Conservation (phyloP, 768 basidiomycete genomes). For the Pleurotus eryngii region DNA sequence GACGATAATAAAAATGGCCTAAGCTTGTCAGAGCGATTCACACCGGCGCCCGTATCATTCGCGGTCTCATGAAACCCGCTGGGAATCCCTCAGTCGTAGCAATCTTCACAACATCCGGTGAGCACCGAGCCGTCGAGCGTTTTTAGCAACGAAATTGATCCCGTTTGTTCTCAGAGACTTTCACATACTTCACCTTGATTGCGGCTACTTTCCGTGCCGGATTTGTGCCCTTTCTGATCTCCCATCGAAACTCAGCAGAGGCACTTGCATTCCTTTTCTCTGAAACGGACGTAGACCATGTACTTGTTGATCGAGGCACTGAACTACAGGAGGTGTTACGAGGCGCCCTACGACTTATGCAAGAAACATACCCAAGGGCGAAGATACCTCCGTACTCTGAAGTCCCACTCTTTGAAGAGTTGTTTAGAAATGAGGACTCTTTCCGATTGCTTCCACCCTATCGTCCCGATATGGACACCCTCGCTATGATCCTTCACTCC, state of each 20-base stretch:
- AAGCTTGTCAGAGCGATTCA: conserved; percentile 22
- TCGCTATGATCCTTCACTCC: conserved; percentile 26
- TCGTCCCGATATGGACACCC: conserved; percentile 8
- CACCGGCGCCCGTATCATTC: conserved; percentile 16
- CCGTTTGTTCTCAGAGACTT: conserved; percentile 16
- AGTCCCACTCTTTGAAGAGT: conserved; percentile 17
- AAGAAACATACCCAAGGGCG: conserved; percentile 6
- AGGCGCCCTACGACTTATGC: conserved; percentile 16
- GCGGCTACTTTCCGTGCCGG: conserved; percentile 13
- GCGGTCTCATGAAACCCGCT: neutral
- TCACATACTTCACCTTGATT: conserved; percentile 17
- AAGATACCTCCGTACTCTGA: conserved; percentile 13
- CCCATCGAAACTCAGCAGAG: conserved; percentile 7
- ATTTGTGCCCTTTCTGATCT: conserved; percentile 23
- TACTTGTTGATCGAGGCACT: conserved; percentile 25
- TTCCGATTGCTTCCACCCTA: conserved; percentile 11
- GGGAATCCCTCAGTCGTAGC: conserved; percentile 10
- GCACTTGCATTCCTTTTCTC: conserved; percentile 23
- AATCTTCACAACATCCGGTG: conserved; percentile 18
- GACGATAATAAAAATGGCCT: conserved; percentile 16
- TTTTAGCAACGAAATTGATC: neutral
- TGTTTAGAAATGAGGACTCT: conserved; percentile 10
- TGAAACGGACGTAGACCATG: conserved; percentile 13
- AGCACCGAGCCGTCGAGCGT: neutral
- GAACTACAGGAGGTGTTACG: conserved; percentile 17